phyloP scores from a whole-genome alignment of 768 basidiomycete species.

The Lactarius sp. region DNA sequence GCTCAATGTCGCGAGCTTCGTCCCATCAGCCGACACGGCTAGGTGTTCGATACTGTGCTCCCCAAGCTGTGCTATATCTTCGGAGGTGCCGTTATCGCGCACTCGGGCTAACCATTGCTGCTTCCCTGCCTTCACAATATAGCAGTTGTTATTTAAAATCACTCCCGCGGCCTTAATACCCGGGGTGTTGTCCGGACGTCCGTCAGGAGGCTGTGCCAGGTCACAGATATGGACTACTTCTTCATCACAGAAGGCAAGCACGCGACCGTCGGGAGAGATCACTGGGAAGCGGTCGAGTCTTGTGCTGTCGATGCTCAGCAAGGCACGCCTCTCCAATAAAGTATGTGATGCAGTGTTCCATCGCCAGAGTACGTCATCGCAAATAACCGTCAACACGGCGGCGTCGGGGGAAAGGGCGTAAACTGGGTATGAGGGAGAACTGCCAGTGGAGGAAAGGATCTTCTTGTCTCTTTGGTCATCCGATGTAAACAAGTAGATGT shows the following conservation, averaged over 20 bases:
- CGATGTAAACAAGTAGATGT: slow-evolving; percentile 8
- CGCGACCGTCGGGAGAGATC: slow-evolving; percentile 12
- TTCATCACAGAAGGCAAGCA: slow-evolving; percentile 14
- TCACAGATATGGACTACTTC: slow-evolving; percentile 14
- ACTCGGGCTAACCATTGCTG: slow-evolving; percentile 12
- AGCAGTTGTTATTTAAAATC: slow-evolving; percentile 6
- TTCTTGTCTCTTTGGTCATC: slow-evolving; percentile 11
- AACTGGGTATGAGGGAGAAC: slow-evolving; percentile 10
- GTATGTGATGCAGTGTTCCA: background rate
- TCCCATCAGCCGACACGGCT: slow-evolving; percentile 3
- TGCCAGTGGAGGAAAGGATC: background rate
- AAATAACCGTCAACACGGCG: slow-evolving; percentile 12
- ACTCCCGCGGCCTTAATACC: slow-evolving; percentile 10
- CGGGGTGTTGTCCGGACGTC: background rate
- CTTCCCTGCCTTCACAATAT: slow-evolving; percentile 7
- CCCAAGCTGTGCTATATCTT: slow-evolving; percentile 11
- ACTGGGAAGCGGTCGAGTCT: slow-evolving; percentile 14
- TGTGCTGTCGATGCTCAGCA: slow-evolving; percentile 3
- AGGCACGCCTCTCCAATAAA: slow-evolving; percentile 2
- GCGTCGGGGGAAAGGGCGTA: slow-evolving; percentile 13
- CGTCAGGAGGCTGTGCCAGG: slow-evolving; percentile 5
- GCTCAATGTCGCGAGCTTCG: slow-evolving; percentile 10
- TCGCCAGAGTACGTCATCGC: slow-evolving; percentile 5
- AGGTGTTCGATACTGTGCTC: slow-evolving; percentile 10
- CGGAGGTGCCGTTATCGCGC: slow-evolving; percentile 9